Conservation (phyloP, 106 monocot species). For the Chionographis japonica region DNA sequence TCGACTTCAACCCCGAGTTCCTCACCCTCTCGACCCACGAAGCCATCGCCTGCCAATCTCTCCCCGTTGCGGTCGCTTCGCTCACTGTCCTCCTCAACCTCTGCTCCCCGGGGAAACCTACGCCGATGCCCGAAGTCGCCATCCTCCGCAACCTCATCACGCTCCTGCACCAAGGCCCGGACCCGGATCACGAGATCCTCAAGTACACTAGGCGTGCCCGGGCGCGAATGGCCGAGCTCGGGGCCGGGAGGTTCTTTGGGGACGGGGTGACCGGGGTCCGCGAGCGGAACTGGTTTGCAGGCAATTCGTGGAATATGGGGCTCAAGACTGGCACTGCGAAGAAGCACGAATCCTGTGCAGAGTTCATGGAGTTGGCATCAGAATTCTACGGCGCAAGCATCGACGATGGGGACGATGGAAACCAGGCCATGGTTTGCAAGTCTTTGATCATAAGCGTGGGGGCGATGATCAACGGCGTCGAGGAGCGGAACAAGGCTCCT, state of each 20-base stretch:
- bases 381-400: slow-evolving; percentile 49
- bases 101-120: slow-evolving; percentile 59
- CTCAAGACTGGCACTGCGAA: slow-evolving; percentile 58
- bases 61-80: slow-evolving; percentile 62
- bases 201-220: slow-evolving; percentile 52
- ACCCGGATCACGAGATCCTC: slow-evolving; percentile 48
- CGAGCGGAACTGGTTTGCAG: slow-evolving; percentile 88
- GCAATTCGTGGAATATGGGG: slow-evolving; percentile 85
- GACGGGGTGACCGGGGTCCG: slow-evolving; percentile 50
- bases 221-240: slow-evolving; percentile 50
- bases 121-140: slow-evolving; percentile 78
- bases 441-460: slow-evolving; percentile 53
- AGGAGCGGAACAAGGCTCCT: slow-evolving; percentile 42
- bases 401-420: slow-evolving; percentile 26
- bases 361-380: slow-evolving; percentile 75
- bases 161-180: slow-evolving; percentile 41
- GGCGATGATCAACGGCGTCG: slow-evolving; percentile 48
- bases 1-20: slow-evolving; percentile 87
- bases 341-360: slow-evolving; percentile 48
- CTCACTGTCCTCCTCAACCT: slow-evolving; percentile 68
- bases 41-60: slow-evolving; percentile 56
- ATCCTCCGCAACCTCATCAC: slow-evolving; percentile 67
- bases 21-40: slow-evolving; percentile 84
- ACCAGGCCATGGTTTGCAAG: slow-evolving; percentile 51
- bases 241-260: slow-evolving; percentile 67